phyloP scores from a whole-genome alignment of 108 stramenopile species.

The Seminavis robusta region DNA sequence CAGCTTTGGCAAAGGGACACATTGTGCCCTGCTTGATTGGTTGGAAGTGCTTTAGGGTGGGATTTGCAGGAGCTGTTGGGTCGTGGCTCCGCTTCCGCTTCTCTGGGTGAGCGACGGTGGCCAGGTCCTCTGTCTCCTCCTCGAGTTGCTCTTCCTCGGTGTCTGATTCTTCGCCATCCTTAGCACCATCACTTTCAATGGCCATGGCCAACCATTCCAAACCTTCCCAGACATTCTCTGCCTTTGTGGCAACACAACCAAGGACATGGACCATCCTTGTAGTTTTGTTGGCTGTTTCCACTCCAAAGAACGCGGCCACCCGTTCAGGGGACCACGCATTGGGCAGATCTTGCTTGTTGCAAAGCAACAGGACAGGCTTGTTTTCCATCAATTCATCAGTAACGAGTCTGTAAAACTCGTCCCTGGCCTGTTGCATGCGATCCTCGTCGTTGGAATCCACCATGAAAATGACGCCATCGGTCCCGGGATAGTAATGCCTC shows the following conservation, averaged over 20 bases:
- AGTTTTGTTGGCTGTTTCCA: too few species aligned
- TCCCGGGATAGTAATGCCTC: conserved; percentile 45
- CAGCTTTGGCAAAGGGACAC: conserved; percentile 4
- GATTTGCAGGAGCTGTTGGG: too few species aligned
- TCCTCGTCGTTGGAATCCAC: conserved; percentile 43
- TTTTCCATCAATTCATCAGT: conserved; percentile 26
- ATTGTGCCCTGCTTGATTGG: not conserved
- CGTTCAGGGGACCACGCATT: conserved; percentile 16
- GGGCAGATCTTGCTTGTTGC: conserved; percentile 58
- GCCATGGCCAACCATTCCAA: too few species aligned
- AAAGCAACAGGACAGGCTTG: conserved; percentile 29
- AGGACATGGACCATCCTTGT: too few species aligned
- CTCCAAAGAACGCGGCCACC: conserved; percentile 1
- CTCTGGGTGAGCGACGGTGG: too few species aligned
- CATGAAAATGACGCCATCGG: conserved; percentile 49
- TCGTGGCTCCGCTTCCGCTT: too few species aligned
- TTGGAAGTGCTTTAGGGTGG: not conserved
- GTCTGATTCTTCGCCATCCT: too few species aligned
- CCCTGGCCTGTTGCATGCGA: conserved; percentile 32
- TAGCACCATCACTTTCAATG: too few species aligned
- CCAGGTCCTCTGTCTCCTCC: too few species aligned
- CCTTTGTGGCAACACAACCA: too few species aligned
- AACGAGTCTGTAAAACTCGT: conserved; percentile 31
- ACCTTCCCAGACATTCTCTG: too few species aligned
- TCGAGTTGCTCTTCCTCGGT: too few species aligned